Evolutionary conservation across 495 filamentous ascomycete genomes (phyloP).

Genomic region (Neurospora sp.): DNA sequence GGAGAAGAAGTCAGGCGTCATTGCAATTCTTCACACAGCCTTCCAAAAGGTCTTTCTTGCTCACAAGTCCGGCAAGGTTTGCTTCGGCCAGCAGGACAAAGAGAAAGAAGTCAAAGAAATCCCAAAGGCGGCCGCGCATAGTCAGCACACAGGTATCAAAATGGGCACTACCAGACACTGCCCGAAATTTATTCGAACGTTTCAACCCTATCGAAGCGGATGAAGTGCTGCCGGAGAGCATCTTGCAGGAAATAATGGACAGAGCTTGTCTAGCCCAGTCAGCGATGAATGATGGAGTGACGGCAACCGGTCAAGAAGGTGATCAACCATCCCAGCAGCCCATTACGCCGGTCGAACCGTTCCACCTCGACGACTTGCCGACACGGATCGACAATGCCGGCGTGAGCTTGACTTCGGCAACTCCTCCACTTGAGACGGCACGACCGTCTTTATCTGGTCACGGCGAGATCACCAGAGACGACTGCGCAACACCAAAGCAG

Average conservation of each 20-base stretch:
- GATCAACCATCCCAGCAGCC: background rate
- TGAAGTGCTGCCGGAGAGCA: slow-evolving; percentile 39
- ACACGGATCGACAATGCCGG: slow-evolving; percentile 5
- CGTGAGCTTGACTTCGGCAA: background rate
- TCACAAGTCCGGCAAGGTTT: slow-evolving; percentile 13
- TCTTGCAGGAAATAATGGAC: slow-evolving; percentile 30
- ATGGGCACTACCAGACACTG: slow-evolving; percentile 39
- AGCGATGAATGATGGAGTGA: slow-evolving; percentile 7
- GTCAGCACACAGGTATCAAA: slow-evolving; percentile 22
- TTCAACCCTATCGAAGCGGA: slow-evolving; percentile 40
- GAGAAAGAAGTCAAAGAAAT: slow-evolving; percentile 33
- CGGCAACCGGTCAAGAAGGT: background rate
- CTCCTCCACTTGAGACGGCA: slow-evolving; percentile 1
- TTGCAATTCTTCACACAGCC: slow-evolving; percentile 16
- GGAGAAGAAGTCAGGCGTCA: slow-evolving; percentile 4
- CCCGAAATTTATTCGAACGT: slow-evolving; percentile 35
- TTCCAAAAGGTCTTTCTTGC: slow-evolving; percentile 7
- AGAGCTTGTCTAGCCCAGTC: slow-evolving; percentile 15
- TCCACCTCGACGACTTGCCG: slow-evolving; percentile 25
- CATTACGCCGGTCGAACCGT: slow-evolving; percentile 26
- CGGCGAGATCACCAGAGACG: slow-evolving; percentile 2
- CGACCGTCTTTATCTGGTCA: slow-evolving; percentile 5
- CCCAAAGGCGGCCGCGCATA: slow-evolving; percentile 18
- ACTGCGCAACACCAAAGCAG: slow-evolving; percentile 8
- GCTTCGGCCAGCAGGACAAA: slow-evolving; percentile 21